Base-by-base conservation (phyloP, 352 stramenopile genomes). In the Phytophthora sp. region DNA sequence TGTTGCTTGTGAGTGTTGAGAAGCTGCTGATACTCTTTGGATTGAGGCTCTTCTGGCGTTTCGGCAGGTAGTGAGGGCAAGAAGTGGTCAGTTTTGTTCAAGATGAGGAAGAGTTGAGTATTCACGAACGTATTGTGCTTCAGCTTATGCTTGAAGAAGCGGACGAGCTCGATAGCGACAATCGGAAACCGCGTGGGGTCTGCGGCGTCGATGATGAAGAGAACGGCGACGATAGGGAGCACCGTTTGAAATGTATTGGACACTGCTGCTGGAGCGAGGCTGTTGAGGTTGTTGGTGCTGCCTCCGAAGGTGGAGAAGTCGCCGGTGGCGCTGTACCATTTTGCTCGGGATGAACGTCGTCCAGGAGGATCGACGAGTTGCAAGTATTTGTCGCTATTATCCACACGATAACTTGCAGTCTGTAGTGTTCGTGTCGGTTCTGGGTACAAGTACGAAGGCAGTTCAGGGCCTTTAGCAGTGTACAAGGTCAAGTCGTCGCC, bases 81-180 rank as follows among this genome's bases (percentile, higher is more conserved):
- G 13, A 73, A 69, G 16, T 62, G 44, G 50, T 90, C 81, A 1
- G 58, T 74, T 68, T 90, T 90, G 70, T 90, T 90, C 31, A 90
- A 56, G 15, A 90, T 24, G 2, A 89, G 47, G 36, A 87, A 77
- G 30, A 90, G 69, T 35, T 74, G 81, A 0, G 75, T 49, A 7
- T 71, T 68, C 15, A 66, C 52, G 36, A 88, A 66, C 15, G 15
- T 27, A 18, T 73, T 74, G 16, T 59, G 57, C 9, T 62, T 57
- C 2, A 80, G 57, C 15, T 69, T 70, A 21, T 82, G 46, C 26
- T 79, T 82, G n/a, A 87, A 60, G 42, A 78, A 74, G 20, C 69
- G 73, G 2, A 86, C 57, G 13, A 90, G 76, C 47, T 90, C 81
- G 1, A 68, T 50, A 1, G 79, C 75, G 0, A 88, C 78, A 26